phyloP scores from a whole-genome alignment of 1,284 basidiomycete species.

The Ceratobasidium sp. region DNA sequence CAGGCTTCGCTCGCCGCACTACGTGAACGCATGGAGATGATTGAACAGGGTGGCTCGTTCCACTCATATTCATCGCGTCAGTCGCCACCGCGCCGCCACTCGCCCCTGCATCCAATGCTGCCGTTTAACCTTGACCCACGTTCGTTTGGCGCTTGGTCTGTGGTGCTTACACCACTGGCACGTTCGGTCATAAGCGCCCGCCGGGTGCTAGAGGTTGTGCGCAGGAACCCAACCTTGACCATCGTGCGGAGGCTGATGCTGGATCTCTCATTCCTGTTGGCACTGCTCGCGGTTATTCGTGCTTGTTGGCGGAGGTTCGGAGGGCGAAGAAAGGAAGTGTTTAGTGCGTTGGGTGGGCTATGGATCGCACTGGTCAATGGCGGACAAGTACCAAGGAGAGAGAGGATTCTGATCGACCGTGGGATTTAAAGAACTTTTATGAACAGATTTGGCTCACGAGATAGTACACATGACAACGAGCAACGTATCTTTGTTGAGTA shows the following conservation, averaged over 20 bases:
- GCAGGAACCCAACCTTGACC: slow-evolving; percentile 60
- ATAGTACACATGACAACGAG: slow-evolving; percentile 24
- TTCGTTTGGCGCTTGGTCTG: slow-evolving; percentile 82
- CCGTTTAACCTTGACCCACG: slow-evolving; percentile 61
- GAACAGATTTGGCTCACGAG: background rate
- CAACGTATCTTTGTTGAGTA: slow-evolving; percentile 22
- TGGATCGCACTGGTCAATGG: slow-evolving; percentile 76
- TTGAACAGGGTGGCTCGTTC: slow-evolving; percentile 62
- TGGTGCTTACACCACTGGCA: slow-evolving; percentile 71
- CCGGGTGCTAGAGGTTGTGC: slow-evolving; percentile 23
- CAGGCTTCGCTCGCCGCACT: slow-evolving; percentile 91
- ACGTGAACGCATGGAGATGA: slow-evolving; percentile 82
- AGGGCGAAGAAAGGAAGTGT: slow-evolving; percentile 72
- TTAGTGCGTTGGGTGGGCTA: slow-evolving; percentile 67
- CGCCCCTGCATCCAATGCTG: slow-evolving; percentile 33
- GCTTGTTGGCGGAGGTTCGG: slow-evolving; percentile 74
- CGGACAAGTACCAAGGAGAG: slow-evolving; percentile 58
- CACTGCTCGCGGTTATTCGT: slow-evolving; percentile 65
- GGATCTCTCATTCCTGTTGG: slow-evolving; percentile 76
- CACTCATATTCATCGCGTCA: slow-evolving; percentile 26
- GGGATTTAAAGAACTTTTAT: slow-evolving; percentile 56
- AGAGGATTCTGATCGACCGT: slow-evolving; percentile 61
- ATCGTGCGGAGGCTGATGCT: slow-evolving; percentile 76
- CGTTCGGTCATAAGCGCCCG: slow-evolving; percentile 57
- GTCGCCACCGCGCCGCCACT: slow-evolving; percentile 17